These are phyloP conservation scores for Pontederia crassipes DNA, from an alignment of 176 grass and related monocot species.

Conservation along the genomic window DNA sequence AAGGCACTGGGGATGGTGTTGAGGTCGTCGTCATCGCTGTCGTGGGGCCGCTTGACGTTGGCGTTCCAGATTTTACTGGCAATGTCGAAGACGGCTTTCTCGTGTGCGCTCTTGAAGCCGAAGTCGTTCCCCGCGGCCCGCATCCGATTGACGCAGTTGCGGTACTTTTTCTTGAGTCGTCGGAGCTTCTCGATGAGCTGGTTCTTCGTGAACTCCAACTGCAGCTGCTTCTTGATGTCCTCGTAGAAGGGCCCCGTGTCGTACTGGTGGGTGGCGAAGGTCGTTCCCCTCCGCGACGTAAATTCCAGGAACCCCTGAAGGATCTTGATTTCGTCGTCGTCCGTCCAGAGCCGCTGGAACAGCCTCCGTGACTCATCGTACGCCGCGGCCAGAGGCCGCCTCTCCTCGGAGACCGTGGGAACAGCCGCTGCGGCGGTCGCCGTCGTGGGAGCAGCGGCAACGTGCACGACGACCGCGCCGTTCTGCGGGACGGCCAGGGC, in stretches of 20 bases:
- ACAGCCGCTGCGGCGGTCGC: background rate
- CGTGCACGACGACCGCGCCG: background rate
- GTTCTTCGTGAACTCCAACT: conserved; percentile 88
- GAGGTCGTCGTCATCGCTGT: conserved; percentile 13
- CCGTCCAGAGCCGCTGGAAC: conserved; percentile 92
- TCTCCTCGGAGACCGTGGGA: background rate
- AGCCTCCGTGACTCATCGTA: conserved; percentile 47
- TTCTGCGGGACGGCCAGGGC: background rate
- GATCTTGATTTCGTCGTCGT: conserved; percentile 92
- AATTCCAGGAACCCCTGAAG: conserved; percentile 80
- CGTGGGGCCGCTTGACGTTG: conserved; percentile 38
- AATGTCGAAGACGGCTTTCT: conserved; percentile 82
- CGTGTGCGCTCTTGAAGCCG: conserved; percentile 67
- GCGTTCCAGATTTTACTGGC: conserved; percentile 72
- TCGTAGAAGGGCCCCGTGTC: conserved; percentile 98
- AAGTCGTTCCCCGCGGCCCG: conserved; percentile 36
- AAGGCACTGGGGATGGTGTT: conserved; percentile 30
- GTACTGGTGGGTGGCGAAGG: conserved; percentile 93
- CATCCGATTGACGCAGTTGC: conserved; percentile 72
- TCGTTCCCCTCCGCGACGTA: conserved; percentile 58
- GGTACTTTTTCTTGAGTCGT: conserved; percentile 92
- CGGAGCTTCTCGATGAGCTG: conserved; percentile 94
- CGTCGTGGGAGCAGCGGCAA: background rate
- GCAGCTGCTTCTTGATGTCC: conserved; percentile 70
- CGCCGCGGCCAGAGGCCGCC: conserved; percentile 10